Evolutionary conservation across 176 grass and related monocot genomes (phyloP).

Genomic region (Echinochloa phyllopogon): DNA sequence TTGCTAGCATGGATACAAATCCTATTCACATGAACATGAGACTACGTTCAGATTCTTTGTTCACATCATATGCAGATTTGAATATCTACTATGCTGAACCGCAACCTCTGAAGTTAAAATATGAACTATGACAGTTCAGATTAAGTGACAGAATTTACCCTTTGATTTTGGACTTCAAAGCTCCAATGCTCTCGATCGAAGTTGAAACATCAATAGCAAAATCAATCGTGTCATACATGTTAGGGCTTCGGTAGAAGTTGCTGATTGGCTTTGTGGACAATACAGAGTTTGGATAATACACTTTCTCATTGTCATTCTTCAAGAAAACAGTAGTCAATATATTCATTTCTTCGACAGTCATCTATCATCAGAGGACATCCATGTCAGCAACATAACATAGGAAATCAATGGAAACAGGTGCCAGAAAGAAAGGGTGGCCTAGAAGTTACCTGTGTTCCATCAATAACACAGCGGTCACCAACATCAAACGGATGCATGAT

Average conservation of each 20-base stretch:
- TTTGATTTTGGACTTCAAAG: constrained; percentile 82
- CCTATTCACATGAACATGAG: neutral
- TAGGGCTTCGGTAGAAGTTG: constrained; percentile 97
- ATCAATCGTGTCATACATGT: constrained; percentile 78
- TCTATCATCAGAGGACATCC: constrained; percentile 49
- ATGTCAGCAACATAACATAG: constrained; percentile 19
- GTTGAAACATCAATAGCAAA: constrained; percentile 81
- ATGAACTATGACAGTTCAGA: neutral
- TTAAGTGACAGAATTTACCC: constrained; percentile 50
- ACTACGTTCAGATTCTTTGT: neutral
- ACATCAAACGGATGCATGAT: constrained; percentile 99
- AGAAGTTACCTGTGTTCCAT: constrained; percentile 81
- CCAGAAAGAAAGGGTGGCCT: neutral
- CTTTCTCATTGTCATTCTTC: constrained; percentile 90
- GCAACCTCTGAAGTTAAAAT: neutral
- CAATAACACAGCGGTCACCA: constrained; percentile 90
- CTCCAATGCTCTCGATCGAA: constrained; percentile 72
- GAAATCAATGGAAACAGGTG: constrained; percentile 7
- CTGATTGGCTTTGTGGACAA: constrained; percentile 86
- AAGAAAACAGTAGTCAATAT: constrained; percentile 94
- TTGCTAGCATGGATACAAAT: neutral
- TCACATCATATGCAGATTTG: neutral
- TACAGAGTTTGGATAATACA: constrained; percentile 96
- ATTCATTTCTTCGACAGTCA: constrained; percentile 99
- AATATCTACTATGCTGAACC: neutral